Evolutionary conservation across 768 basidiomycete species (phyloP).

Genomic region (Boletus speciosus): DNA sequence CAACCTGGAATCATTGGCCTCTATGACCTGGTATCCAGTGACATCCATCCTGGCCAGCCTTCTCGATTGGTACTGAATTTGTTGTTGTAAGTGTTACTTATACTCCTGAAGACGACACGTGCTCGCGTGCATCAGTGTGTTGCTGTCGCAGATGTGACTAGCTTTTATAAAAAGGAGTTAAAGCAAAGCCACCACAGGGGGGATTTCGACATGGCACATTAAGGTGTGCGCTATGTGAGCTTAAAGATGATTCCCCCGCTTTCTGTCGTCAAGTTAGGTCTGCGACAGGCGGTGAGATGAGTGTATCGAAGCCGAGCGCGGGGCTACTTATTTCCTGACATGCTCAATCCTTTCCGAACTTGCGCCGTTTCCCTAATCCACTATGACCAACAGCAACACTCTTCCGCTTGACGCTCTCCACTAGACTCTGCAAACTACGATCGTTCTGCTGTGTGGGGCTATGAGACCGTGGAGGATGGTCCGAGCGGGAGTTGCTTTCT

Average conservation of each 20-base stretch:
- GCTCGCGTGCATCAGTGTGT: too few species aligned
- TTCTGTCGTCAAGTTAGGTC: not conserved
- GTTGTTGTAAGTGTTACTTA: not conserved
- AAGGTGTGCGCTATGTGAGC: not conserved
- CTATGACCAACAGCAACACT: constrained; percentile 34
- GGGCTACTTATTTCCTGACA: not conserved
- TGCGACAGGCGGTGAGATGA: not conserved
- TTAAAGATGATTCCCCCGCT: not conserved
- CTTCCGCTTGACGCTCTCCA: constrained; percentile 87
- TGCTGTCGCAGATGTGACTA: not conserved
- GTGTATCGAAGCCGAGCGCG: not conserved
- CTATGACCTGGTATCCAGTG: not conserved
- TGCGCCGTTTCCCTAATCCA: constrained; percentile 40
- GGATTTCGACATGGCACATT: not conserved
- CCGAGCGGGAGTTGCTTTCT: constrained; percentile 28
- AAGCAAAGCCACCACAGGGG: not conserved
- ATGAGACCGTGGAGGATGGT: not conserved
- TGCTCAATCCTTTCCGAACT: constrained; percentile 19
- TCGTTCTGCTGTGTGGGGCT: constrained; percentile 2
- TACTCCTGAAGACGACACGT: not conserved
- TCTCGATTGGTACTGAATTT: not conserved
- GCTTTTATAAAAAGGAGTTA: not conserved
- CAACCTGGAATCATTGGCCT: not conserved
- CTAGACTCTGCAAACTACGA: constrained; percentile 58
- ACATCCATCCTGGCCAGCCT: not conserved